phyloP scores from a whole-genome alignment of 2,329 filamentous ascomycete genomes.

The Didymellaceae sp. region DNA sequence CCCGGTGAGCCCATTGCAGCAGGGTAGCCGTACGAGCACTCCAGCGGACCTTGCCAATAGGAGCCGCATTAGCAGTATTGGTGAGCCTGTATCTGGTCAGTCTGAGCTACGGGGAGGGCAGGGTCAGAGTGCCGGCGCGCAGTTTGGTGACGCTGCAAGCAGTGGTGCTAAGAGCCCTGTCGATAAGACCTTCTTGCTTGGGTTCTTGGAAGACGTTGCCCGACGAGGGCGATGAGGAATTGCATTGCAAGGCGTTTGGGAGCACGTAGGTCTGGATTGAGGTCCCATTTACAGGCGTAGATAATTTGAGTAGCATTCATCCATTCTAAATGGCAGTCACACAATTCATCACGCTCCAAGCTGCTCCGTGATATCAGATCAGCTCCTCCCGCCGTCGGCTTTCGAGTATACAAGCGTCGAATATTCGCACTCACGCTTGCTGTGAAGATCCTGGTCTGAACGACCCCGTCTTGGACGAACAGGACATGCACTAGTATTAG shows the following conservation, averaged over 20 bases:
- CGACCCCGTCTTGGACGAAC: too few species aligned
- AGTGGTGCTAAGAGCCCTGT: slow-evolving; percentile 57
- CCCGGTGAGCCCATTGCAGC: slow-evolving; percentile 47
- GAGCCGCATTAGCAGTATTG: slow-evolving; percentile 45
- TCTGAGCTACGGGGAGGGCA: not conserved
- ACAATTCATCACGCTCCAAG: too few species aligned
- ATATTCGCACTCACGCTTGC: too few species aligned
- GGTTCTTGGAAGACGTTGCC: slow-evolving; percentile 69
- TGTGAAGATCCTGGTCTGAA: too few species aligned
- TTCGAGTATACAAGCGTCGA: too few species aligned
- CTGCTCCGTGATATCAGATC: too few species aligned
- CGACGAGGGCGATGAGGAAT: slow-evolving; percentile 33
- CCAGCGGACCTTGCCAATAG: slow-evolving; percentile 38
- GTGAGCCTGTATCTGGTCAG: slow-evolving; percentile 24
- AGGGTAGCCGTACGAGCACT: slow-evolving; percentile 32
- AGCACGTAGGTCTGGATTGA: too few species aligned
- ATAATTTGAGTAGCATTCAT: too few species aligned
- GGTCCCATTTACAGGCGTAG: too few species aligned
- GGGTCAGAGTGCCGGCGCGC: not conserved
- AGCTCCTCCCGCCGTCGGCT: too few species aligned
- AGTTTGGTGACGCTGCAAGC: not conserved
- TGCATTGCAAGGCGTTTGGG: slow-evolving; percentile 2
- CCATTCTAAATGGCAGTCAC: too few species aligned
- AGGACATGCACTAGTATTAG: too few species aligned
- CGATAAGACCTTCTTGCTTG: slow-evolving; percentile 77